phyloP scores from a whole-genome alignment of 768 basidiomycete species.

The Myochromella boudieri region DNA sequence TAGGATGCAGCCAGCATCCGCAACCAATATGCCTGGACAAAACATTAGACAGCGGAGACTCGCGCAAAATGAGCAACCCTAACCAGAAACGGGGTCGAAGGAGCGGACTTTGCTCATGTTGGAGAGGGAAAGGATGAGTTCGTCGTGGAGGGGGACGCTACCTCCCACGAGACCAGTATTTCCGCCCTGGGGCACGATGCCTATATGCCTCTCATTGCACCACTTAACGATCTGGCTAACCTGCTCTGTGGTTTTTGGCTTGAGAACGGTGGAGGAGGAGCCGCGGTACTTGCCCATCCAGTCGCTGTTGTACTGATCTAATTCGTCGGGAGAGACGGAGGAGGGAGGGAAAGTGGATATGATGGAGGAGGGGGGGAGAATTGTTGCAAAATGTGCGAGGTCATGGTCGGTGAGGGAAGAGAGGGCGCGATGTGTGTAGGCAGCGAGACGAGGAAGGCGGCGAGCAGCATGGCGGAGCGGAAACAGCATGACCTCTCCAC shows the following conservation, averaged over 20 bases:
- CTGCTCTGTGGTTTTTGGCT: slow-evolving; percentile 84
- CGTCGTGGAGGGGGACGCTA: slow-evolving; percentile 84
- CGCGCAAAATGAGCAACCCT: slow-evolving; percentile 19
- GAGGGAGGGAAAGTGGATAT: slow-evolving; percentile 63
- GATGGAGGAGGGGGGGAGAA: slow-evolving; percentile 63
- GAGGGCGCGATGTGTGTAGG: slow-evolving; percentile 20
- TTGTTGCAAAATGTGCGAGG: slow-evolving; percentile 62
- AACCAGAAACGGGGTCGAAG: slow-evolving; percentile 84
- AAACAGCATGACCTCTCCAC: slow-evolving; percentile 11
- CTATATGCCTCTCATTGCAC: slow-evolving; percentile 79
- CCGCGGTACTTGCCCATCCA: slow-evolving; percentile 97
- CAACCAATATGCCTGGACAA: slow-evolving; percentile 75
- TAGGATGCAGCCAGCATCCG: slow-evolving; percentile 93
- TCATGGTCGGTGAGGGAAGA: slow-evolving; percentile 50
- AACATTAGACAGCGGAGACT: slow-evolving; percentile 5
- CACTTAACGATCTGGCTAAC: slow-evolving; percentile 87
- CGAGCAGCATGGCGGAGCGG: slow-evolving; percentile 21
- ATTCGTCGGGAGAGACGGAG: slow-evolving; percentile 55
- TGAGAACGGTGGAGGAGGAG: slow-evolving; percentile 79
- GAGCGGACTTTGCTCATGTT: slow-evolving; percentile 82
- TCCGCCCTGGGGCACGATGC: slow-evolving; percentile 96
- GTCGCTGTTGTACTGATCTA: slow-evolving; percentile 81
- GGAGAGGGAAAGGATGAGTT: slow-evolving; percentile 80
- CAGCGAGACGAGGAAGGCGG: slow-evolving; percentile 11
- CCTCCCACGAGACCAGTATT: slow-evolving; percentile 99